These are phyloP conservation scores for Cubamyces sp. DNA, from an alignment of 768 basidiomycete species.

Conservation along the genomic window DNA sequence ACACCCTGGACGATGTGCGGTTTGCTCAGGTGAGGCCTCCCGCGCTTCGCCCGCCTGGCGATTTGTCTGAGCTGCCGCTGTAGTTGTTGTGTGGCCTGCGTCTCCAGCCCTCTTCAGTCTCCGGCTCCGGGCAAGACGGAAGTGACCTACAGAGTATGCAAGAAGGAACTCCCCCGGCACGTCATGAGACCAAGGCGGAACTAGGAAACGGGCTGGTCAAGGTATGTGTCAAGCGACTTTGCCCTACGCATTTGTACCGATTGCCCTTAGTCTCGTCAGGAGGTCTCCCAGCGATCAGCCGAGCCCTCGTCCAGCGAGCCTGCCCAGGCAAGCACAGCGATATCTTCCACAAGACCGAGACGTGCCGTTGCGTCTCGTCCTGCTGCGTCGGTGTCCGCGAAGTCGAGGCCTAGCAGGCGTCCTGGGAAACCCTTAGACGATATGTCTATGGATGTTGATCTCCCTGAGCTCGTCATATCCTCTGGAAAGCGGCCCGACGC, in stretches of 20 bases:
- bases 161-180: background rate
- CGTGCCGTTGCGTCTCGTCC: slow-evolving; percentile 11
- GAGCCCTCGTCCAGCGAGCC: background rate
- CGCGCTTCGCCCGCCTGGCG: too few species aligned
- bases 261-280: background rate
- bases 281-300: background rate
- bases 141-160: background rate
- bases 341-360: slow-evolving; percentile 11
- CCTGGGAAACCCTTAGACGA: slow-evolving; percentile 11
- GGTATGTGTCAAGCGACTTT: background rate
- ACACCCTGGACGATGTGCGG: slow-evolving; percentile 43
- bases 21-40: slow-evolving; percentile 57
- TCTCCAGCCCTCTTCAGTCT: background rate
- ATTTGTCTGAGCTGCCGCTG: too few species aligned
- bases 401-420: background rate
- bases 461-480: slow-evolving; percentile 11
- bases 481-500: slow-evolving; percentile 24
- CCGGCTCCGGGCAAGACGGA: background rate
- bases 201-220: background rate
- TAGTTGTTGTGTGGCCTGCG: slow-evolving; percentile 37
- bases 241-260: background rate
- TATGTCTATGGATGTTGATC: slow-evolving; percentile 13
- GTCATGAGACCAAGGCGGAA: background rate
- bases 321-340: background rate
- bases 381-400: background rate